These are phyloP conservation scores for Anaeramoeba flamelloides DNA, from an alignment of 78 protist species.

Conservation along the genomic window DNA sequence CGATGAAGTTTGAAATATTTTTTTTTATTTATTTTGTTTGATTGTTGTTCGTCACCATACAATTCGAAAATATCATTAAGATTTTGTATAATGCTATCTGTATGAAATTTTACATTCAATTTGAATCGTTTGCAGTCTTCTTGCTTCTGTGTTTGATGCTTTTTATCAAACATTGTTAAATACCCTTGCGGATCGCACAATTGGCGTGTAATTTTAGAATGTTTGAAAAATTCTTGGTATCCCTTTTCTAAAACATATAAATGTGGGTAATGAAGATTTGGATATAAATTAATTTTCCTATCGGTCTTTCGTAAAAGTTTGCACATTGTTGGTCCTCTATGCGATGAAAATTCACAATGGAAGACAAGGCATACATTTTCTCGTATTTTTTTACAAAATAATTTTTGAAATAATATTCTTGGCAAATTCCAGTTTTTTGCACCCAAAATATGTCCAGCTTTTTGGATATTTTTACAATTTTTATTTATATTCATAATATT, in stretches of 20 bases:
- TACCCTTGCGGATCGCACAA: background rate
- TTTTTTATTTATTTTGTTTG: too few relatives aligned
- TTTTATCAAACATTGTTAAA: background rate
- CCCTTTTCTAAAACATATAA: background rate
- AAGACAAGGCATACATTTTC: background rate
- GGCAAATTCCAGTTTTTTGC: background rate
- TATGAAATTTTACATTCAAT: too few relatives aligned
- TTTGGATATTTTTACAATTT: too few relatives aligned
- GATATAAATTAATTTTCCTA: background rate
- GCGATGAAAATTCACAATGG: background rate
- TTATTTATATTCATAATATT: too few relatives aligned
- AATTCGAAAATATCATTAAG: too few relatives aligned
- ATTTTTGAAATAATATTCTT: background rate
- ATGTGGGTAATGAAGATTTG: background rate
- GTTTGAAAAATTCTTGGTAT: background rate
- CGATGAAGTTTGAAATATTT: too few relatives aligned
- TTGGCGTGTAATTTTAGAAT: background rate
- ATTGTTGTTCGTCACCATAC: too few relatives aligned
- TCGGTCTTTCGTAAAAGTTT: background rate
- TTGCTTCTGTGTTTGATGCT: background rate
- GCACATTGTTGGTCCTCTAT: background rate
- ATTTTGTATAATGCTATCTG: too few relatives aligned
- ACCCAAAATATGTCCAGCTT: background rate
- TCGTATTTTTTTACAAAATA: background rate
- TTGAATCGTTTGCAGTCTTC: too few relatives aligned